Base-by-base conservation (phyloP, 805 yeast genomes). In the Zygosaccharomyces gambellarensis region DNA sequence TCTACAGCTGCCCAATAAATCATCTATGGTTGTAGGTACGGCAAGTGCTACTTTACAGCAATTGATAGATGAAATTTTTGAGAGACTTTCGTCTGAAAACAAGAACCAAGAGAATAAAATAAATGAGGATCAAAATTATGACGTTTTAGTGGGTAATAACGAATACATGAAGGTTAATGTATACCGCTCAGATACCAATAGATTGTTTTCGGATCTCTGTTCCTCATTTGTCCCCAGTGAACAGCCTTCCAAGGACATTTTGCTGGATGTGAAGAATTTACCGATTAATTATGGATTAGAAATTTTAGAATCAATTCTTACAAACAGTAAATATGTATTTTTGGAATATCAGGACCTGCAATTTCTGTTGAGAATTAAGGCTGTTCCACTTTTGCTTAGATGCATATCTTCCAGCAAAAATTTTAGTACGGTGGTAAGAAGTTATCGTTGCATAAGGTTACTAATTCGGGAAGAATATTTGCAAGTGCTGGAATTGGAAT, bases 1-100 rank as follows among this genome's bases (percentile, higher is more conserved):
- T 30, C 73, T 94, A 44, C 90, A 87, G 49, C 71, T 80, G 11
- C 76, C 81, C 11, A 85, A 81, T 52, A 85, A 86, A 57, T 77
- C 83, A 4, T 80, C 85, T 0, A 87, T 87, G 57, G 96, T 94
- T 4, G 76, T 81, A 11, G 90, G 90, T 59, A 87, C 98, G 0
- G 97, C 98, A 0, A 82, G 88, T 44, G 99, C 98, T 2, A 89
- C 98, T 3, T 76, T 90, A 41, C 95, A 90, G 54, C 98, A 94
- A 64, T 69, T 94, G 39, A 76, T 90, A 40, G 80, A 85, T 32
- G 80, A 85, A 28, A 78, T 90, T 0, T 92, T 85, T 65, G 98
- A 92, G 76, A 80, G 61, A 75, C 81, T 42, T 55, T 63, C 55
- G 5, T 55, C 50, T 17, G 46, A 55, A 8, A 50, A 56, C 50